These are phyloP conservation scores for Lactarius hatsudake DNA, from an alignment of 768 basidiomycete genomes.

Conservation along the genomic window DNA sequence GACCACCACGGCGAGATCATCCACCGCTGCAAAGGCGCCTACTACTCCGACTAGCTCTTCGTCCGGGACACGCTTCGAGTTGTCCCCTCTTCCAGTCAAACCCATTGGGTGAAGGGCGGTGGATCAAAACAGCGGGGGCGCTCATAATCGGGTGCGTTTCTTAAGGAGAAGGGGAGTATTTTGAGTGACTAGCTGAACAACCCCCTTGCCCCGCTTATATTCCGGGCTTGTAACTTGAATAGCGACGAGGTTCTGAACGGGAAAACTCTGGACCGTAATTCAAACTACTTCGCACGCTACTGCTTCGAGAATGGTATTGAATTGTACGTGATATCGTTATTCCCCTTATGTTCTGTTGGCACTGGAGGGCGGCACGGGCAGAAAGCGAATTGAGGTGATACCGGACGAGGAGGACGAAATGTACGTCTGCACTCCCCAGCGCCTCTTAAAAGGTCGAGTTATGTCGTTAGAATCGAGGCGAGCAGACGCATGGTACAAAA, in stretches of 20 bases:
- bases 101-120: slow-evolving; percentile 64
- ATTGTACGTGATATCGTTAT: slow-evolving; percentile 44
- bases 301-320: slow-evolving; percentile 87
- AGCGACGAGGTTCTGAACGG: slow-evolving; percentile 94
- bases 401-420: slow-evolving; percentile 90
- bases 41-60: neutral
- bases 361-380: slow-evolving; percentile 35
- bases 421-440: slow-evolving; percentile 41
- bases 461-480: slow-evolving; percentile 68
- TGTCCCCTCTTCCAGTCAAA: slow-evolving; percentile 61
- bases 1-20: neutral
- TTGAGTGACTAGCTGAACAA: neutral
- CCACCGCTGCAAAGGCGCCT: neutral
- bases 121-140: slow-evolving; percentile 71
- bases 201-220: neutral
- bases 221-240: neutral
- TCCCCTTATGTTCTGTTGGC: slow-evolving; percentile 27
- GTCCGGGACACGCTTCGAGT: slow-evolving; percentile 38
- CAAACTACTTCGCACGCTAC: slow-evolving; percentile 82
- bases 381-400: slow-evolving; percentile 88
- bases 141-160: slow-evolving; percentile 67
- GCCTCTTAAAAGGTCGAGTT: neutral
- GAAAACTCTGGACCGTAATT: slow-evolving; percentile 82
- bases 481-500: slow-evolving; percentile 73
- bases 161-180: neutral